Percentiles rank a stretch among this genome's conserved stretches.
Conservation (phyloP, 345 rosid genomes). For the Garcia nutans region DNA sequence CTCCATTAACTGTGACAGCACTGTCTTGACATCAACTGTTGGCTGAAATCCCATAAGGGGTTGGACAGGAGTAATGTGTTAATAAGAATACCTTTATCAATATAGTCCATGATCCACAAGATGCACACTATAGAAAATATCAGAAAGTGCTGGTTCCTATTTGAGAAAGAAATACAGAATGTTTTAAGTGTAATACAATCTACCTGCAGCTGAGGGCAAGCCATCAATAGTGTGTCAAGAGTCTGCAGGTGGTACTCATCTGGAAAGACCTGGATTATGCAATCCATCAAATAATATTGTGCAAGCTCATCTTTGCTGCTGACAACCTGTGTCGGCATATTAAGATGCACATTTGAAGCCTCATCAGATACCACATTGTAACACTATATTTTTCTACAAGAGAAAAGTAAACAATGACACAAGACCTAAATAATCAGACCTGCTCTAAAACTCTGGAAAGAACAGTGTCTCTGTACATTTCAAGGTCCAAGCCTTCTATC, state of each 20-base stretch:
- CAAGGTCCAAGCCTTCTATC: constrained; percentile 93
- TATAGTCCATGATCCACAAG: not conserved
- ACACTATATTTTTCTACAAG: not conserved
- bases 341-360: not conserved
- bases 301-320: constrained; percentile 98
- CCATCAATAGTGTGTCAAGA: constrained; percentile 82
- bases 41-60: constrained; percentile 51
- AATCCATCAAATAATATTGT: constrained; percentile 89
- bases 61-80: constrained; percentile 15
- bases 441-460: constrained; percentile 97
- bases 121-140: not conserved
- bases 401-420: not conserved
- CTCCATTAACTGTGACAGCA: constrained; percentile 90
- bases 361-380: not conserved
- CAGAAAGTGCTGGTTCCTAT: not conserved
- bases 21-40: constrained; percentile 92
- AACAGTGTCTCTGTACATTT: constrained; percentile 83
- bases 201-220: constrained; percentile 98
- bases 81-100: not conserved
- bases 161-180: not conserved
- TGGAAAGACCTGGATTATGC: constrained; percentile 97
- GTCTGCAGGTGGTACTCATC: constrained; percentile 99
- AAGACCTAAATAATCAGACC: constrained; percentile 40
- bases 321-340: constrained; percentile 55
- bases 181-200: constrained; percentile 8